Evolutionary conservation across 495 filamentous ascomycete genomes (phyloP).

Genomic region (Hyaloscypha finlandica): DNA sequence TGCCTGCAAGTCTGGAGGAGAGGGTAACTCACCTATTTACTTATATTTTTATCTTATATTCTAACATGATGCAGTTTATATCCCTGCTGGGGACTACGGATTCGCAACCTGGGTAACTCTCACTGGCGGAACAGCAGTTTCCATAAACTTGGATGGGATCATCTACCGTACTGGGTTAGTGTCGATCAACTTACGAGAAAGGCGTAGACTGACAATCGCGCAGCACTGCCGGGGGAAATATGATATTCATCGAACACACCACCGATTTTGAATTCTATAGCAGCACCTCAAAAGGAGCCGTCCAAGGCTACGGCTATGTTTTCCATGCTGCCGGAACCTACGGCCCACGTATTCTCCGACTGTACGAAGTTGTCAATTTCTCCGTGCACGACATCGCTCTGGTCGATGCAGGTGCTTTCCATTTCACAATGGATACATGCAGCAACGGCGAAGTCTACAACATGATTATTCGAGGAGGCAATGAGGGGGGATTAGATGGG

Average conservation of each 20-base stretch:
- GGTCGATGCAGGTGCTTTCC: constrained; percentile 46
- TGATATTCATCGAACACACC: constrained; percentile 50
- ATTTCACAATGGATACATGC: constrained; percentile 50
- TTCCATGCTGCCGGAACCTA: constrained; percentile 31
- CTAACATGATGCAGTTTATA: constrained; percentile 35
- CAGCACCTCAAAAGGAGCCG: constrained; percentile 48
- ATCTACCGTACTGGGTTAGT: constrained; percentile 36
- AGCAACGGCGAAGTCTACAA: constrained; percentile 53
- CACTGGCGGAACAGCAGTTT: constrained; percentile 40
- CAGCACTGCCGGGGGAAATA: constrained; percentile 48
- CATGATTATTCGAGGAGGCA: constrained; percentile 52
- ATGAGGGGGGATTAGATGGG: constrained; percentile 53
- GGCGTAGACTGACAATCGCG: not conserved
- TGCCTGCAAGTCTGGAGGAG: constrained; percentile 41
- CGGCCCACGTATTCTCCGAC: constrained; percentile 36
- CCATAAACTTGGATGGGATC: constrained; percentile 50
- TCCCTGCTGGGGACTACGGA: constrained; percentile 45
- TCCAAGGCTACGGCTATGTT: constrained; percentile 54
- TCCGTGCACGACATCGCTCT: constrained; percentile 53
- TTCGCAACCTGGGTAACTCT: constrained; percentile 31
- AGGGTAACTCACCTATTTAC: constrained; percentile 14
- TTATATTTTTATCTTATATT: not conserved
- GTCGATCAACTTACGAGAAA: not conserved
- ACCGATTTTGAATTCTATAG: constrained; percentile 54
- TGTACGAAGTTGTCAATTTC: constrained; percentile 47